Evolutionary conservation across 139 green algal species (phyloP), one percentile per base, ranked within the genome.

Genomic region (Ulvella scutata): DNA sequence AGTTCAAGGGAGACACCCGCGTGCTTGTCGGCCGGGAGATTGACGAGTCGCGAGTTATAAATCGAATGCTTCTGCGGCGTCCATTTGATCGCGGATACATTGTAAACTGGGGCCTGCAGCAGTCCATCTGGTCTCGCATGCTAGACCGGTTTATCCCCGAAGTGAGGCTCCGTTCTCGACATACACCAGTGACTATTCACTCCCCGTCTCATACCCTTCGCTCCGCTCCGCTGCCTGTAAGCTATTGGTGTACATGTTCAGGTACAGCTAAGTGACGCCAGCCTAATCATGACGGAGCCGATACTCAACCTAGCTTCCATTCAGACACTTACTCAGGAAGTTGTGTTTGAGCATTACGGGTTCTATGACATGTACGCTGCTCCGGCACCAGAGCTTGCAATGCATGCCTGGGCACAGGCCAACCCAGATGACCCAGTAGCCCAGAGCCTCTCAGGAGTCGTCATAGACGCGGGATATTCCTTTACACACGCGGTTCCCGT

Each of bases 401-500:
- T 96, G 36, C 77, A 76, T 1, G 72, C 77, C 28, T 61, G 79
- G 4, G 79, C 77, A 0, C 33, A 74, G 9, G n/a, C 82, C 37
- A 21, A 81, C 61, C 81, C 86, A 2, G 29, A 67, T 34, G 51
- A 67, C 17, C 10, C 51, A 34, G 51, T 67, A 36, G 51, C 51
- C 10, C 51, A 67, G 51, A 34, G 13, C 51, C 20, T 67, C 6
- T 67, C 77, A 36, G 87, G 79, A 1, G 38, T 95, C 9, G 81
- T 95, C 9, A 78, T 95, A n/a, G 90, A 95, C 39, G 78, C 79
- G 0, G 88, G 88, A 6, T 92, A 92, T 76, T 90, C 84, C 37
- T 93, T 88, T 82, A 96, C 90, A 4, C 91, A 97, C 43, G 77
- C 82, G 3, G 85, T 95, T 38, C 92, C 92, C 2, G 79, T 93